Evolutionary conservation across 805 yeast genomes (phyloP), one percentile per base, ranked within the genome.

Genomic region (Candida pini): DNA sequence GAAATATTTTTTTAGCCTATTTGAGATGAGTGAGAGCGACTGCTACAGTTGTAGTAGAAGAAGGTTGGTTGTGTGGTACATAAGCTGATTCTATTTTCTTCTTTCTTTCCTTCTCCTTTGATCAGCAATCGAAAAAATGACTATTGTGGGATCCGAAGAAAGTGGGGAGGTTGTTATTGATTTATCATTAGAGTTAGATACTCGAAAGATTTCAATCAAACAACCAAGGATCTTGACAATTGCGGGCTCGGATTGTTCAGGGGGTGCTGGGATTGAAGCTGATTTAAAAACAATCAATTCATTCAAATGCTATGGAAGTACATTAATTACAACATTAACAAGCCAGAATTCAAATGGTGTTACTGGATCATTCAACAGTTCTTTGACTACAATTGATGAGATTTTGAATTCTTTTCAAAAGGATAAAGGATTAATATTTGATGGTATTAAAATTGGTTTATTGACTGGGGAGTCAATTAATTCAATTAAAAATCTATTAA

Each of bases 221-320:
- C n/a, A n/a, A 1, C 64, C 67, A 3, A 60, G 64, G 1, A 74
- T 72, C 1, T 48, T 72, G 37, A 64, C 73, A 0, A 61, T 71
- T 29, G 87, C 88, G 3, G 95, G 95, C 0, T 80, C 90, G 0
- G 96, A 87, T 54, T 73, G 79, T 27, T 81, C 92, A 3, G 96
- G 96, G 3, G 96, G 96, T 6, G 96, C 96, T 2, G 96, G 96
- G 3, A 78, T 87, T 30, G 96, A 87, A 55, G 96, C 96, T 1
- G 96, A 87, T 55, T 53, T 87, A 27, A 87, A 87, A 58, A 78
- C 96, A 1, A 73, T 87, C 35, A 69, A 83, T 2, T 84, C 81
- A 2, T 86, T 83, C 51, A 73, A 74, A n/a, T 86, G 86, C 30
- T 87, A 79, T 52, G 96, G 82, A 0, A 59, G 81, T 56, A 82